These are phyloP conservation scores for Sporothrix luriei DNA, from an alignment of 2,329 filamentous ascomycete species.

Conservation along the genomic window DNA sequence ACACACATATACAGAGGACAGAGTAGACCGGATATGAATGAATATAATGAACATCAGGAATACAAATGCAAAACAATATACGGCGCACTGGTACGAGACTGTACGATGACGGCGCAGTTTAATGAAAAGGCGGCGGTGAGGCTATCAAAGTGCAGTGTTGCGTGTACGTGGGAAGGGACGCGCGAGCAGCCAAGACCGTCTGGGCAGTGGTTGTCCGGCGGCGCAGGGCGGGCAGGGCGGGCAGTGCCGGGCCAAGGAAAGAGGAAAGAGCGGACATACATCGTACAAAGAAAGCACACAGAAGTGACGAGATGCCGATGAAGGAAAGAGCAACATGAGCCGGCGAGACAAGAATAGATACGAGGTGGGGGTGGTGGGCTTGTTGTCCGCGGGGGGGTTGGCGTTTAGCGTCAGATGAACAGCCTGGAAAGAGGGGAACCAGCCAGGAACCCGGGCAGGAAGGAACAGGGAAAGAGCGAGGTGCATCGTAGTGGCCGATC, in stretches of 20 bases:
- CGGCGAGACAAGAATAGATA: not conserved
- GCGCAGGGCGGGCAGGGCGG: no score
- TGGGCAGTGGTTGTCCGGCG: not conserved
- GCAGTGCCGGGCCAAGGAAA: no score
- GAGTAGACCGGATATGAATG: not conserved
- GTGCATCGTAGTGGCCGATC: not conserved
- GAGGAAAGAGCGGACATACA: no score
- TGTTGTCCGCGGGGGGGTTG: not conserved
- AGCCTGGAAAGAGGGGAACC: constrained; percentile 11
- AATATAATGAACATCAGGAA: constrained; percentile 15
- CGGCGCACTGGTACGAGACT: no score
- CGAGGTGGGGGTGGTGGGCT: not conserved
- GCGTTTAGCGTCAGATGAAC: not conserved
- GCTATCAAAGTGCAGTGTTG: no score
- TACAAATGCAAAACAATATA: not conserved
- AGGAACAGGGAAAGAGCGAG: not conserved
- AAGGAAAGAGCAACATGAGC: not conserved
- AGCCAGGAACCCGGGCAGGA: constrained; percentile 1
- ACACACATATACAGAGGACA: not conserved
- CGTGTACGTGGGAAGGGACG: no score
- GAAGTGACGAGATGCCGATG: not conserved
- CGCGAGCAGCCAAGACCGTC: not conserved
- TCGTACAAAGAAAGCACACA: no score
- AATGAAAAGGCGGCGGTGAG: no score
- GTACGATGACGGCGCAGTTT: not conserved